Base-by-base conservation (phyloP, 1,284 basidiomycete genomes). In the Papiliotrema laurentii region DNA sequence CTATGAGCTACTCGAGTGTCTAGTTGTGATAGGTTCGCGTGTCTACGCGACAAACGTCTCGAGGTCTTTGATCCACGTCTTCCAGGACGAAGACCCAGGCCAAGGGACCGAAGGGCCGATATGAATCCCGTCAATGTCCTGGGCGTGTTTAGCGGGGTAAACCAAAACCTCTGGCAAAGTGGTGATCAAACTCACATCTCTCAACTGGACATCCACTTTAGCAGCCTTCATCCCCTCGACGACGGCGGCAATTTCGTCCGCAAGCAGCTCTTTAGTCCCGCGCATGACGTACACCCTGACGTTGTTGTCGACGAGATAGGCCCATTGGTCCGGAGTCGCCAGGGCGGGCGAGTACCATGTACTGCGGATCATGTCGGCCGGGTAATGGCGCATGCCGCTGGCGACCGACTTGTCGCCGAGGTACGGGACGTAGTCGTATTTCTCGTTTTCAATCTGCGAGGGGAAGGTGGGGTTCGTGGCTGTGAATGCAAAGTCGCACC, bases 401-500 rank as follows among this genome's bases (percentile, higher is more conserved):
- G 40, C 28, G 16, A 57, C 39, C 4, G 48, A 31, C 14, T 43
- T 35, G 25, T 44, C 34, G 24, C 41, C n/a, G 18, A 50, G 28
- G n/a, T 33, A 38, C n/a, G 33, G 28, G 33, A 58, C 43, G 18
- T 43, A 36, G 47, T 59, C 53, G 31, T 37, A 2, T 3, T 1
- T 22, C 24, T 45, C 45, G 43, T 51, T 50, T 22, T n/a, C 40
- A 4, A 4, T 9, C 43, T 44, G 51, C 14, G 34, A 37, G 14
- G 46, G 34, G 39, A 54, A 52, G 18, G 53, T 53, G 45, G 38
- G 37, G 24, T 36, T 9, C 9, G 10, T 3, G 9, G 25, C 5
- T 14, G 24, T 5, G 7, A 26, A 26, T 11, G 61, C 60, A 5
- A 82, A 58, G 60, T 84, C 83, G 3, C 63, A 61, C 80, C 80